Percentiles rank a stretch among this genome's conserved stretches.
Conservation (phyloP, 768 basidiomycete genomes). For the Austroboletus festivus region DNA sequence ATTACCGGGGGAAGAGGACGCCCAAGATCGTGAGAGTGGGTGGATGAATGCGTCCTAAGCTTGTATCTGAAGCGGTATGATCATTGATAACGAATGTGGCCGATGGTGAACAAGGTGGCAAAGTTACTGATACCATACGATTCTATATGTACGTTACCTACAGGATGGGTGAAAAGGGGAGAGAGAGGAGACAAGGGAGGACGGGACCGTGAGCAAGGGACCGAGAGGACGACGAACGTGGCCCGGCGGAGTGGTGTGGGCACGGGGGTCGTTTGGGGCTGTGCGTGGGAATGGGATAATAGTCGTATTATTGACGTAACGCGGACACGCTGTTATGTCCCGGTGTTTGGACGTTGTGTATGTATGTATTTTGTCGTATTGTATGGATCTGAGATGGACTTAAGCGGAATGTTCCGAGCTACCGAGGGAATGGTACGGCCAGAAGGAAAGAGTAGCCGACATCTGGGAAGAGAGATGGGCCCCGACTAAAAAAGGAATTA, state of each 20-base stretch:
- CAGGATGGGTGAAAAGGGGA: background rate
- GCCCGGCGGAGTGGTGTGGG: conserved; percentile 13
- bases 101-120: too few species aligned
- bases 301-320: conserved; percentile 30
- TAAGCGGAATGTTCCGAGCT: conserved; percentile 32
- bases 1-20: conserved; percentile 7
- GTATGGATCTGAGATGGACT: conserved; percentile 29
- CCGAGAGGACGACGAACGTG: conserved; percentile 1
- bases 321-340: conserved; percentile 31
- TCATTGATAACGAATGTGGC: too few species aligned
- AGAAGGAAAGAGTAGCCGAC: conserved; percentile 38
- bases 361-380: conserved; percentile 11
- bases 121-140: too few species aligned
- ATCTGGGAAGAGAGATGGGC: conserved; percentile 33
- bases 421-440: conserved; percentile 33
- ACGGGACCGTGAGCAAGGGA: conserved; percentile 6
- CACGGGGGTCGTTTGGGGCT: conserved; percentile 15
- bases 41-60: too few species aligned
- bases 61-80: too few species aligned
- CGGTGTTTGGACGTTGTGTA: conserved; percentile 17
- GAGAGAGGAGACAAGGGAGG: background rate
- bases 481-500: conserved; percentile 23
- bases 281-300: conserved; percentile 29
- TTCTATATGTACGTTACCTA: too few species aligned
- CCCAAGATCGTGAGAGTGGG: too few species aligned